A percentile compares a stretch with the other conserved stretches of the same genome.
Evolutionary conservation across 2,329 filamentous ascomycete genomes (phyloP).

Genomic region (Esteya vermicola): DNA sequence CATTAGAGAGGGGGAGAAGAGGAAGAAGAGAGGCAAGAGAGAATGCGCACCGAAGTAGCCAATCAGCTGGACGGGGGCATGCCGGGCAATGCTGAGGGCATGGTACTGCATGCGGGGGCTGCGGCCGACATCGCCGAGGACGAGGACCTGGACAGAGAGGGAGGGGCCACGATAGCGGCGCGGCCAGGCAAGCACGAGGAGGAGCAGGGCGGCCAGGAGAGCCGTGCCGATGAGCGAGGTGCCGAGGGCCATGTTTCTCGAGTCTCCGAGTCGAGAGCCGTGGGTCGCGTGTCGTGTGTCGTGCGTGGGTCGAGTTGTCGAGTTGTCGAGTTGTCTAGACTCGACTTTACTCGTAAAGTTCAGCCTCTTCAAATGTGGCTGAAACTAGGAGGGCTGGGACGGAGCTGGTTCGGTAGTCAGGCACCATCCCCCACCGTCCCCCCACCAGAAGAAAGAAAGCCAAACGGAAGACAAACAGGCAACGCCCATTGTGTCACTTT

Average conservation of each 20-base stretch:
- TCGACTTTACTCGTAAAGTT: no score
- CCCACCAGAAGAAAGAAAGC: no score
- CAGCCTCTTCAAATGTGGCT: no score
- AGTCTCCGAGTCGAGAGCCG: no score
- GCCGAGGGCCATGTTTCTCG: constrained; percentile 8
- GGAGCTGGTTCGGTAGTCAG: no score
- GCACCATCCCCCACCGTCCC: no score
- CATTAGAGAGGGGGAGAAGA: constrained; percentile 1
- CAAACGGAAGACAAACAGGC: no score
- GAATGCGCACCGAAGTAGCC: constrained; percentile 60
- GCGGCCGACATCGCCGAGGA: constrained; percentile 86
- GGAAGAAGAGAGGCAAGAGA: not conserved
- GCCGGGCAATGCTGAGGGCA: constrained; percentile 76
- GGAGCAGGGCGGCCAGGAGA: constrained; percentile 5
- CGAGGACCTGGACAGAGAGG: constrained; percentile 59
- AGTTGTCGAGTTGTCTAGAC: no score
- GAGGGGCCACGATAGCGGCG: constrained; percentile 2
- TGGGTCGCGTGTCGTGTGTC: no score
- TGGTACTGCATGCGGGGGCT: constrained; percentile 99
- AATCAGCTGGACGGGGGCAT: constrained; percentile 71
- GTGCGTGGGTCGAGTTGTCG: no score
- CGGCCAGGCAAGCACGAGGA: constrained; percentile 6
- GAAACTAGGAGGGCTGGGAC: no score
- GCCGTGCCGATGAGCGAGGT: constrained; percentile 6
- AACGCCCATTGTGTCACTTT: no score